Evolutionary conservation across 1,284 basidiomycete genomes (phyloP).

Genomic region (Microbotryum scabiosae): DNA sequence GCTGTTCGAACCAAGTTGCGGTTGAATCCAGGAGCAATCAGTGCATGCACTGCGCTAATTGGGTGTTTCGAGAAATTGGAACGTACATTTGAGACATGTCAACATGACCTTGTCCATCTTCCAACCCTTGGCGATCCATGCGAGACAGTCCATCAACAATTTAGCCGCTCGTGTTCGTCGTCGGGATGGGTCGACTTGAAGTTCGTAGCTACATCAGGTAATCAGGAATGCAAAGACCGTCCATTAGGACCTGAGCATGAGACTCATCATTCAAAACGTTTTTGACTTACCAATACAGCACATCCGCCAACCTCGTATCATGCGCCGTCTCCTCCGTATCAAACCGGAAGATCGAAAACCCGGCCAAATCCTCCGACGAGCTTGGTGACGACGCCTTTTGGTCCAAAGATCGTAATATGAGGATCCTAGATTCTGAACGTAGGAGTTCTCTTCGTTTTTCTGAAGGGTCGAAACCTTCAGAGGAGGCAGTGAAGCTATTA

Average conservation of each 20-base stretch:
- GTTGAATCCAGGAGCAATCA: too few species aligned
- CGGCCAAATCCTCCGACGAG: background rate
- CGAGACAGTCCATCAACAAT: constrained; percentile 25
- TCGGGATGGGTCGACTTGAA: constrained; percentile 15
- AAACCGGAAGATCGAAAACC: constrained; percentile 32
- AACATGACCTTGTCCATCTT: constrained; percentile 32
- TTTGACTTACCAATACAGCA: constrained; percentile 33
- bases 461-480: constrained; percentile 14
- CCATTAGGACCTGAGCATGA: too few species aligned
- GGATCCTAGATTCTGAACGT: constrained; percentile 27
- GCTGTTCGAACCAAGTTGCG: too few species aligned
- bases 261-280: too few species aligned
- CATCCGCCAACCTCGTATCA: constrained; percentile 19
- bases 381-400: background rate
- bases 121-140: constrained; percentile 11
- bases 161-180: constrained; percentile 15
- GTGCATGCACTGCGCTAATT: too few species aligned
- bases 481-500: constrained; percentile 20
- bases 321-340: constrained; percentile 31
- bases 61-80: background rate
- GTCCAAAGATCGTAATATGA: constrained; percentile 7
- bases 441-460: constrained; percentile 33
- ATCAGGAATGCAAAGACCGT: background rate
- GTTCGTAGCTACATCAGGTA: constrained; percentile 27
- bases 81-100: constrained; percentile 31